Base-by-base conservation (phyloP, 1,284 basidiomycete species). In the Malassezia slooffiae region DNA sequence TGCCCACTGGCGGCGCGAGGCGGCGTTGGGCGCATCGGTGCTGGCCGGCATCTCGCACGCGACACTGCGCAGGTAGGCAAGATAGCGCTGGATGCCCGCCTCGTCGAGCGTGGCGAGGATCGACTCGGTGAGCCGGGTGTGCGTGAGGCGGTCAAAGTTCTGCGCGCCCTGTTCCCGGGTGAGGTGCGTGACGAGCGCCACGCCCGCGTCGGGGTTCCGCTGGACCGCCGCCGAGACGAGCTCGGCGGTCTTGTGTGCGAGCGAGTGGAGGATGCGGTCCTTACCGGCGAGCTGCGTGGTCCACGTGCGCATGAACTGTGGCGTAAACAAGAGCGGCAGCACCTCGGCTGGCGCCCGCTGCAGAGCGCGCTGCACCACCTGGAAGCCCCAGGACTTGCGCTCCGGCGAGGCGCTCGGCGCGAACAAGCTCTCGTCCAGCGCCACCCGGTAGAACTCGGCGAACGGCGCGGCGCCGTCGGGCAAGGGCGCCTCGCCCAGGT, bases 251-350 rank as follows among this genome's bases (percentile, higher is more conserved):
- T 54, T 38, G 32, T 47, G 23, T 2, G 89, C 87, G 19, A 83
- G 81, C 70, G 85, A 88, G 74, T 95, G 86, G 24, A 95, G 73
- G 67, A 88, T 81, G 42, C 89, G 78, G 70, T 95, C 88, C 41
- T 77, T 76, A 43, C 83, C 82, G 1, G 85, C 82, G 16, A 97
- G 77, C 66, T 96, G 88, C 70, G 91, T 93, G 56, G 93, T 90
- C 85, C 89, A 91, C 29, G 83, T 83, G 32, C 88, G 81, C 84
- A 96, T 90, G 61, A 95, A 86, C 70, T 95, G 91, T 58, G 83
- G 82, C 10, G 87, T 91, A 71, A 96, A 93, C 15, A 96, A 75
- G 75, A 86, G 80, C 0, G 86, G 82, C 57, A 90, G 75, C 39
- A 80, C 80, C 19, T 76, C 70, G 15, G 78, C 72, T 6, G 76